phyloP scores from a whole-genome alignment of 306 rosid genomes.

The Canavalia gladiata region DNA sequence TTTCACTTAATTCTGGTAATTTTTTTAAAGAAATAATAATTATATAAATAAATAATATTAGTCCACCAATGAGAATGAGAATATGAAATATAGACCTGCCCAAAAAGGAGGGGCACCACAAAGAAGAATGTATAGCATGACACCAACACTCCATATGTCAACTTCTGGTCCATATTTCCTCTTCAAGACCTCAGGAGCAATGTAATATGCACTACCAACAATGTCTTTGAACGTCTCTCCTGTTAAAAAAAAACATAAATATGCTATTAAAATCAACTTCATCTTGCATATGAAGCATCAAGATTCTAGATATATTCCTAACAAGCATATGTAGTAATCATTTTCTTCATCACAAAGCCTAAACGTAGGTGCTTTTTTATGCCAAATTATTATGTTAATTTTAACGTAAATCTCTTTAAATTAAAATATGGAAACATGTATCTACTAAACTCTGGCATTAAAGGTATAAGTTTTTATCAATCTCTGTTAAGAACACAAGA shows the following conservation, averaged over 20 bases:
- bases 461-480: not conserved
- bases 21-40: too few species aligned
- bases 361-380: not conserved
- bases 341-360: not conserved
- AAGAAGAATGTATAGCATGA: conserved; percentile 82
- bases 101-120: conserved; percentile 92
- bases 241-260: conserved; percentile 30
- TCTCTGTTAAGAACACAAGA: not conserved
- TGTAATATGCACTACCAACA: conserved; percentile 89
- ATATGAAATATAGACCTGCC: conserved; percentile 65
- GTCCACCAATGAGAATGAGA: not conserved
- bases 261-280: conserved; percentile 7
- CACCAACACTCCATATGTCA: conserved; percentile 95
- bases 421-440: not conserved
- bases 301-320: not conserved
- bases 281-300: not conserved
- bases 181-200: conserved; percentile 90
- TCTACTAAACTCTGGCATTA: not conserved
- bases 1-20: too few species aligned
- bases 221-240: conserved; percentile 85
- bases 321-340: not conserved
- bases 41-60: too few species aligned
- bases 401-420: not conserved
- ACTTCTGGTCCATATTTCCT: conserved; percentile 87
- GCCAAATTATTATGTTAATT: not conserved